Evolutionary conservation across 768 basidiomycete genomes (phyloP).

Genomic region (Neoboletus magnificus): DNA sequence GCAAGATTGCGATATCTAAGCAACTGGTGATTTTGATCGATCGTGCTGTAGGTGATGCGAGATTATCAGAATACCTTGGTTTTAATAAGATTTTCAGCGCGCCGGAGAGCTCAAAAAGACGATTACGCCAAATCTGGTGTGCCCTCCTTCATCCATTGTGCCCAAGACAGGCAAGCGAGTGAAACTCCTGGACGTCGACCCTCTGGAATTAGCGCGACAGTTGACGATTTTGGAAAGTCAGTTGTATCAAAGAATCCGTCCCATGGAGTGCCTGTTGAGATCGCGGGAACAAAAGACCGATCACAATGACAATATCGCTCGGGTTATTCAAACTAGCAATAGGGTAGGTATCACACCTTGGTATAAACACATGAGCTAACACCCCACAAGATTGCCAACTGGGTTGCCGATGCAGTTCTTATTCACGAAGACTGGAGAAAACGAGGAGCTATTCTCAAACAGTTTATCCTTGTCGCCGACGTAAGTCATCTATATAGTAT

Average conservation of each 20-base stretch:
- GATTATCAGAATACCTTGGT: background rate
- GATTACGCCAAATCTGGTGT: slow-evolving; percentile 49
- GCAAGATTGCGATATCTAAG: slow-evolving; percentile 66
- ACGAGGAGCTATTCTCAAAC: slow-evolving; percentile 79
- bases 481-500: slow-evolving; percentile 45
- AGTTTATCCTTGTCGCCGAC: slow-evolving; percentile 89
- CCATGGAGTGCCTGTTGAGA: slow-evolving; percentile 85
- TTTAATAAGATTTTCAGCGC: slow-evolving; percentile 33
- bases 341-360: slow-evolving; percentile 45
- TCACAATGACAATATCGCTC: slow-evolving; percentile 77
- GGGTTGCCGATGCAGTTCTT: slow-evolving; percentile 87
- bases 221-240: slow-evolving; percentile 87
- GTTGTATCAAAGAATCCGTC: slow-evolving; percentile 83
- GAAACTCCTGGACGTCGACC: slow-evolving; percentile 82
- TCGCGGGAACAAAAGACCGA: slow-evolving; percentile 75
- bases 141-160: slow-evolving; percentile 71
- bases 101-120: slow-evolving; percentile 60
- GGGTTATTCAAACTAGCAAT: slow-evolving; percentile 86
- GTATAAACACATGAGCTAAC: slow-evolving; percentile 1
- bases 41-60: slow-evolving; percentile 59
- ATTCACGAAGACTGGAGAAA: slow-evolving; percentile 77
- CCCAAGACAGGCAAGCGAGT: slow-evolving; percentile 71
- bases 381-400: slow-evolving; percentile 74
- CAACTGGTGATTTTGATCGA: slow-evolving; percentile 72
- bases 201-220: slow-evolving; percentile 88